A percentile compares a stretch with the other conserved stretches of the same genome.
Conservation (phyloP, 2,329 filamentous ascomycete genomes). For the Apiospora koreana region DNA sequence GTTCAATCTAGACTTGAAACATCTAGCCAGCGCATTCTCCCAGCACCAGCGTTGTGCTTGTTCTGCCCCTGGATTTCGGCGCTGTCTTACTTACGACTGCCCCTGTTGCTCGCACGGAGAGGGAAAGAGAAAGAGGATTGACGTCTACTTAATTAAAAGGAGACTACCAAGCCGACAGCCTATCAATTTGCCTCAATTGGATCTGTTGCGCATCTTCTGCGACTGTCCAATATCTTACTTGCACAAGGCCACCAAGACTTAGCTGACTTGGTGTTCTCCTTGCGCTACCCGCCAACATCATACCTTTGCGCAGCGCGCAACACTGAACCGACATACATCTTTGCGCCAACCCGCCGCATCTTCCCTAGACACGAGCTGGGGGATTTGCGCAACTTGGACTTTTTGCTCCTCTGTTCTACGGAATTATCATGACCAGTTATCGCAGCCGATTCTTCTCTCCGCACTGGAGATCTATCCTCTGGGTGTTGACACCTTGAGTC, state of each 20-base stretch:
- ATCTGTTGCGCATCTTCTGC: not conserved
- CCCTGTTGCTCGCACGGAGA: constrained; percentile 13
- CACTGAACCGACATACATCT: not conserved
- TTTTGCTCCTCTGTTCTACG: constrained; percentile 25
- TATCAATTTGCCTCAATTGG: not conserved
- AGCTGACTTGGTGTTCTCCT: constrained; percentile 1
- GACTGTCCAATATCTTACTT: not conserved
- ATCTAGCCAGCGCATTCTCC: constrained; percentile 26
- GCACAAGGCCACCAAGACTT: not conserved
- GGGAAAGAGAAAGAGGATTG: not conserved
- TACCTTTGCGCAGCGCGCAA: constrained; percentile 4
- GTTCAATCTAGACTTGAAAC: constrained; percentile 25
- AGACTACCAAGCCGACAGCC: not conserved
- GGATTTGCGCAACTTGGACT: constrained; percentile 19
- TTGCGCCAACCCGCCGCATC: constrained; percentile 6
- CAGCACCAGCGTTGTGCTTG: constrained; percentile 19
- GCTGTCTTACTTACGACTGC: constrained; percentile 2
- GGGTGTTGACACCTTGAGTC: constrained; percentile 44
- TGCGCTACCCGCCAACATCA: not conserved
- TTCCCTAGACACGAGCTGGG: not conserved
- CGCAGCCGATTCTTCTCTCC: constrained; percentile 42
- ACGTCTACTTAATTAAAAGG: not conserved
- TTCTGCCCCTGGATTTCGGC: constrained; percentile 15
- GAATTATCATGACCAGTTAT: constrained; percentile 50
- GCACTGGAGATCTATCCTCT: constrained; percentile 46